Evolutionary conservation across 2,329 filamentous ascomycete genomes (phyloP).

Genomic region (Thermomyces lanuginosus): DNA sequence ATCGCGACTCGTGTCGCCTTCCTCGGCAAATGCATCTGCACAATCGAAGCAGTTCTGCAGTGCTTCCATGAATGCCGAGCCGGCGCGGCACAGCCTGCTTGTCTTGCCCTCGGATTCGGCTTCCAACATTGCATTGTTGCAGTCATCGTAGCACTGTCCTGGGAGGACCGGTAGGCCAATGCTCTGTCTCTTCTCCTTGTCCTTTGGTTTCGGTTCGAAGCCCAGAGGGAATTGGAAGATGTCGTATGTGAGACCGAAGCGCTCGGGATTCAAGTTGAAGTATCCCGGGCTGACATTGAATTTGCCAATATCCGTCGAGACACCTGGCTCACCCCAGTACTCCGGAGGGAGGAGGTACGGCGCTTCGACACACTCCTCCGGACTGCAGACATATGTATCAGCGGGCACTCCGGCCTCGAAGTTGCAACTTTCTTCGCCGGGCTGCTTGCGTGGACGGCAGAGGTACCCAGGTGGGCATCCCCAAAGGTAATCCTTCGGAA

Average conservation of each 20-base stretch:
- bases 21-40: conserved; percentile 4
- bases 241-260: conserved; percentile 44
- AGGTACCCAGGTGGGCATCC: conserved; percentile 30
- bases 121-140: conserved; percentile 36
- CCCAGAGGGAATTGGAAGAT: conserved; percentile 36
- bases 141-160: conserved; percentile 35
- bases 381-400: conserved; percentile 22
- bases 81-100: conserved; percentile 5
- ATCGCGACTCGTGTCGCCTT: not conserved
- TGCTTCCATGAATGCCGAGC: conserved; percentile 7
- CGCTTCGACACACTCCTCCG: conserved; percentile 23
- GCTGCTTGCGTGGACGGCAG: conserved; percentile 21
- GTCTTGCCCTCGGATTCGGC: conserved; percentile 35
- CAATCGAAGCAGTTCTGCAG: conserved; percentile 4
- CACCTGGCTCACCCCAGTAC: conserved; percentile 12
- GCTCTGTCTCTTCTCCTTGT: conserved; percentile 3
- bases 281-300: conserved; percentile 41
- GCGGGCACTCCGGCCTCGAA: conserved; percentile 26
- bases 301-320: conserved; percentile 19
- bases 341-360: conserved; percentile 14
- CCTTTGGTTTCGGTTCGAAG: not conserved
- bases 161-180: conserved; percentile 18
- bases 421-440: conserved; percentile 16
- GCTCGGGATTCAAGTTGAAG: conserved; percentile 47
- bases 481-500: conserved; percentile 22